Percentiles rank a stretch among this genome's conserved stretches.
Evolutionary conservation across 1,139 yeast species (phyloP).

Genomic region (Kodamaea fungicola): DNA sequence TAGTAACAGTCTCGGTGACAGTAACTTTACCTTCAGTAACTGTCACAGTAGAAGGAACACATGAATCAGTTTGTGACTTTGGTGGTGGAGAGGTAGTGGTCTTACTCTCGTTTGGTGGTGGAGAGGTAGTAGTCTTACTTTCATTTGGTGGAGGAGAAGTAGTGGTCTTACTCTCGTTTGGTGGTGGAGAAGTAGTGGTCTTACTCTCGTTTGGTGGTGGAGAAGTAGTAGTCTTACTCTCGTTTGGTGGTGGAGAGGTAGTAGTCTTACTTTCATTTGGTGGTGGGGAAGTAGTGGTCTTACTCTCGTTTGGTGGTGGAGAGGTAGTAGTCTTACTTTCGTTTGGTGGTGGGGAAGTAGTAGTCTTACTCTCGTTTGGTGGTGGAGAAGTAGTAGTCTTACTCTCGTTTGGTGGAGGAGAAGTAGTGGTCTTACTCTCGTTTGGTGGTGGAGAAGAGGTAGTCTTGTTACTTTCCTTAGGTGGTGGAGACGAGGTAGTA

Average conservation of each 20-base stretch:
- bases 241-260: conserved; percentile 1
- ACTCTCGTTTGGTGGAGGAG: background rate
- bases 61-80: too few species aligned
- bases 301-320: background rate
- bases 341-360: background rate
- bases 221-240: too few species aligned
- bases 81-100: too few species aligned
- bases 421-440: background rate
- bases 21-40: too few species aligned
- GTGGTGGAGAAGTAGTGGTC: too few species aligned
- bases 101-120: too few species aligned
- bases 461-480: background rate
- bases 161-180: too few species aligned
- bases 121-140: too few species aligned
- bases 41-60: too few species aligned
- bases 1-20: too few species aligned
- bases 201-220: too few species aligned
- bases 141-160: too few species aligned
- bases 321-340: background rate
- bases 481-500: background rate
- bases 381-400: conserved; percentile 1
- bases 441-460: conserved; percentile 1
- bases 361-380: background rate
- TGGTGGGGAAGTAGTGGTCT: background rate
- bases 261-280: conserved; percentile 3